Base-by-base conservation (phyloP, 2,329 filamentous ascomycete genomes). In the Paracoccidioides brasiliensis region DNA sequence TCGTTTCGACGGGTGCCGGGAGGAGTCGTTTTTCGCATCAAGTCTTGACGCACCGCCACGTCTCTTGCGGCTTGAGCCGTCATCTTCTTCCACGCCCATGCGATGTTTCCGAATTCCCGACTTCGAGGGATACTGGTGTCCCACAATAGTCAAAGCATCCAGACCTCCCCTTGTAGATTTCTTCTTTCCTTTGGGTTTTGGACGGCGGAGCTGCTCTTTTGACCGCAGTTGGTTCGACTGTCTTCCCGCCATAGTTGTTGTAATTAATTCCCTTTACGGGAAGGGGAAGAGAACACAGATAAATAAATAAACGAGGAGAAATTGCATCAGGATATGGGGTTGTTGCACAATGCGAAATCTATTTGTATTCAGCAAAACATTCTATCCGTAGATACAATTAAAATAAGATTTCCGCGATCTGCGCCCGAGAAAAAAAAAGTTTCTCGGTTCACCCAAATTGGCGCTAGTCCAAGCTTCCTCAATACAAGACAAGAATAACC, bases 141-240 rank as follows among this genome's bases (percentile, higher is more conserved):
- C 77, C n/a, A 84, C 84, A 62, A 84, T 83, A 32, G 83, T 73
- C 60, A 84, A 80, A 28, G 84, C 84, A 68, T 86, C 77, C 41
- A 83, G 72, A n/a, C 49, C 46, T 7, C 74, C 74, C 57, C 79
- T 76, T 61, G 62, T 64, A 42, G 61, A 64, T 50, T 70, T 69
- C 57, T 71, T 72, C 52, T 72, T 73, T 53, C 75, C 73, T 48
- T 72, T 70, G 9, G 49, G 43, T 57, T 73, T 72, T 4, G 59
- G 38, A n/a, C 57, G 55, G 30, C 62, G 52, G 28, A 22, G 49
- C 33, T 67, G 64, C 56, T 72, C 67, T 59, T 69, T 69, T 10
- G 70, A 69, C 59, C 68, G 69, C 55, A 69, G 67, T 59, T 66
- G 61, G 58, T 72, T 68, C 14, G 71, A 71, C 57, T 70, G 68